Conservation (phyloP, 345 rosid genomes). For the Cochlearia excelsa region DNA sequence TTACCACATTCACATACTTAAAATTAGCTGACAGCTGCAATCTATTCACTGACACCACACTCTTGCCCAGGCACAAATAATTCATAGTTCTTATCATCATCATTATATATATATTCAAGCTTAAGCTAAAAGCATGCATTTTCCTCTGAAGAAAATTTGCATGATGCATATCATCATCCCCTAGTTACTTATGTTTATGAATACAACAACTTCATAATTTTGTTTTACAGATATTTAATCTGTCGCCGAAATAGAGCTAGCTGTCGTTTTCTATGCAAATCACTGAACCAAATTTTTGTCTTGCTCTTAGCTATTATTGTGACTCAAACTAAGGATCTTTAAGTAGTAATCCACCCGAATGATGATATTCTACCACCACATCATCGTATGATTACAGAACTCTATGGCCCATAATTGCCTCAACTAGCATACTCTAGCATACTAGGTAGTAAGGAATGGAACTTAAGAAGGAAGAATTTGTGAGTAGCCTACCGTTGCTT, state of each 20-base stretch:
- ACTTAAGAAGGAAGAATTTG: conserved; percentile 11
- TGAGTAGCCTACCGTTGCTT: conserved; percentile 50
- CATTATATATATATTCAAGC: conserved; percentile 8
- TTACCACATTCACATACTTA: conserved; percentile 10
- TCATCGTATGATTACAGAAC: conserved; percentile 6
- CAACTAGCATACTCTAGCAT: conserved; percentile 13
- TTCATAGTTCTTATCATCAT: conserved; percentile 1
- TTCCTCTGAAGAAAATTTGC: conserved; percentile 9
- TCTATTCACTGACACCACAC: conserved; percentile 5
- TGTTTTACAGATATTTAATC: background rate
- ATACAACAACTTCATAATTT: conserved; percentile 1
- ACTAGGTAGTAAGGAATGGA: conserved; percentile 8
- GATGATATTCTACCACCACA: conserved; percentile 12
- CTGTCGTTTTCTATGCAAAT: conserved; percentile 5
- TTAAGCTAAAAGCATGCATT: conserved; percentile 16
- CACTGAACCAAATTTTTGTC: conserved; percentile 15
- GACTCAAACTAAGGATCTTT: conserved; percentile 3
- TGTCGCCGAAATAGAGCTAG: background rate
- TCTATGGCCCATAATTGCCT: conserved; percentile 12
- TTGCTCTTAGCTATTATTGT: conserved; percentile 2
- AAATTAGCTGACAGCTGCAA: conserved; percentile 4
- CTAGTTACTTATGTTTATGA: conserved; percentile 2
- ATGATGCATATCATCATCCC: conserved; percentile 3
- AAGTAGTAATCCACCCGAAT: background rate
- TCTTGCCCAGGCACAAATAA: background rate